Percentiles rank a stretch among this genome's conserved stretches.
These are phyloP conservation scores for Amanita molliuscula DNA, from an alignment of 768 basidiomycete species.

Conservation along the genomic window DNA sequence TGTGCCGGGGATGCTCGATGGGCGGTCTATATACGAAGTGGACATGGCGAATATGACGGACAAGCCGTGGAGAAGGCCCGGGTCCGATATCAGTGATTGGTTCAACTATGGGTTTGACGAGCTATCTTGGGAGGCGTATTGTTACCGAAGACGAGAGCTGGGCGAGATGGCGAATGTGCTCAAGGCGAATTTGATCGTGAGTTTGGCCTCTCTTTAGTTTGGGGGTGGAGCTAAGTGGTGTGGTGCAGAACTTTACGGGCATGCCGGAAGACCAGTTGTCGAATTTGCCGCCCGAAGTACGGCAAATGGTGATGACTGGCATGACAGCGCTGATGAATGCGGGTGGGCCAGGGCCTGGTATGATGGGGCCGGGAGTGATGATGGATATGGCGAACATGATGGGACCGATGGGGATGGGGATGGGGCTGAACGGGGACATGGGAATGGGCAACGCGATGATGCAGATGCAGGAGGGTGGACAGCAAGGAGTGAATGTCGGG, in stretches of 20 bases:
- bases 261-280: constrained; percentile 77
- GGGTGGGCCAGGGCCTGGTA: constrained; percentile 21
- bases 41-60: constrained; percentile 67
- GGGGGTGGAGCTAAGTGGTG: constrained; percentile 3
- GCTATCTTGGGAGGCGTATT: constrained; percentile 89
- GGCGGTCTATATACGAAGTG: constrained; percentile 76
- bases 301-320: constrained; percentile 82
- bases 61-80: constrained; percentile 88
- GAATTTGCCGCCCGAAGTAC: constrained; percentile 70
- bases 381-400: constrained; percentile 73
- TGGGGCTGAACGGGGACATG: constrained; percentile 63
- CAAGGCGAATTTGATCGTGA: constrained; percentile 74
- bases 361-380: constrained; percentile 63
- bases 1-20: constrained; percentile 54
- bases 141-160: constrained; percentile 71
- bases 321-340: constrained; percentile 66
- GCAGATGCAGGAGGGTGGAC: constrained; percentile 37
- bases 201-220: constrained; percentile 16
- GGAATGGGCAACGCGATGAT: constrained; percentile 50
- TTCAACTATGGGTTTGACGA: constrained; percentile 99
- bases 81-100: constrained; percentile 92
- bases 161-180: constrained; percentile 73
- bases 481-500: constrained; percentile 25
- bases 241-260: constrained; percentile 59
- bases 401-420: constrained; percentile 49